Base-by-base conservation (phyloP, 805 yeast species). In the Brettanomyces nanus region DNA sequence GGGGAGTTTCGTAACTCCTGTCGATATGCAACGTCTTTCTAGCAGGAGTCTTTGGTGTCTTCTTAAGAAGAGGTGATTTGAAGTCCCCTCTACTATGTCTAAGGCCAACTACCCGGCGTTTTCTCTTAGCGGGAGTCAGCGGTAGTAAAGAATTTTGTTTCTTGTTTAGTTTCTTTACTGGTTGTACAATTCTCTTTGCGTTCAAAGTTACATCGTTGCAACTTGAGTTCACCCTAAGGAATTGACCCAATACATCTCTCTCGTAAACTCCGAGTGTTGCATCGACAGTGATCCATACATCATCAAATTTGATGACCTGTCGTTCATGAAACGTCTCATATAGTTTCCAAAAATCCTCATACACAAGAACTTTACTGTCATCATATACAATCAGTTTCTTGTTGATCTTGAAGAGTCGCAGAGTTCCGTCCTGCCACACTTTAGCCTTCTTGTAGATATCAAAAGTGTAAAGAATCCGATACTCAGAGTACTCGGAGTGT, bases 351-450 rank as follows among this genome's bases (percentile, higher is more conserved):
- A 57, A 57, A 34, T 51, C 56, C 1, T 48, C 44, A 31, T 44
- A 47, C 6, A 68, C 46, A 23, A 54, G 50, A 18, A 53, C 33
- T 14, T 41, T 39, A n/a, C 42, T 41, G 6, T 61, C 67, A 42
- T 63, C 65, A 35, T 51, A 56, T 17, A 73, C 52, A 37, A 69
- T 68, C 9, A 73, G 39, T 46, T 72, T 71, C 31, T 65, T 65
- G 51, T 74, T 74, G 46, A 71, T 61, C 45, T 63, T 65, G 49
- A 68, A 74, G 49, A 56, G 62, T 39, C 61, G 59, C 38, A 73
- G 48, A 9, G 48, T 57, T 1, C 79, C 79, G 46, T 74, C 80
- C 39, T 59, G 59, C 79, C 79, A 74, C 41, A 56, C 56, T 47
- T 73, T 72, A 33, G 60, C 63, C 41, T 65, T 70, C 47, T 74